Evolutionary conservation across 805 yeast species (phyloP).

Genomic region (Peterozyma xylosa): DNA sequence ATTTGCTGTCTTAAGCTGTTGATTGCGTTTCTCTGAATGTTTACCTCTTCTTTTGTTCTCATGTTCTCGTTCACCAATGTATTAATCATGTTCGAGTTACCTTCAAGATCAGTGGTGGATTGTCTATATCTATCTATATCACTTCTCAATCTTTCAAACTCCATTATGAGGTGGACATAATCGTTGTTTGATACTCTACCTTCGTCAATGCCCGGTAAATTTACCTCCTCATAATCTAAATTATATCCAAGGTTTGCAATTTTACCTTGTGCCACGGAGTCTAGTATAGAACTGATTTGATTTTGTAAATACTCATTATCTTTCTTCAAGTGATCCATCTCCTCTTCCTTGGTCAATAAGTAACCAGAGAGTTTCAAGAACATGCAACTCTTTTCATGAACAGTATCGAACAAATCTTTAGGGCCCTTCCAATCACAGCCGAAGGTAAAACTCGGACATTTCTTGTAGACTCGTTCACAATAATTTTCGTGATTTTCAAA

Average conservation of each 20-base stretch:
- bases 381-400: slow-evolving; percentile 21
- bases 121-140: slow-evolving; percentile 22
- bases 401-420: slow-evolving; percentile 17
- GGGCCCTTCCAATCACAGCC: slow-evolving; percentile 44
- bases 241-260: slow-evolving; percentile 42
- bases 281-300: slow-evolving; percentile 37
- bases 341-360: slow-evolving; percentile 18
- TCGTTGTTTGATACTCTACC: slow-evolving; percentile 16
- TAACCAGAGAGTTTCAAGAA: slow-evolving; percentile 19
- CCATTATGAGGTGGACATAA: slow-evolving; percentile 25
- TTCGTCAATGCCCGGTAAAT: slow-evolving; percentile 6
- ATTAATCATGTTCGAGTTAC: slow-evolving; percentile 15
- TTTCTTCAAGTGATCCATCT: slow-evolving; percentile 19
- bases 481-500: slow-evolving; percentile 31
- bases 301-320: slow-evolving; percentile 33
- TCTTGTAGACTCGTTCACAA: slow-evolving; percentile 31
- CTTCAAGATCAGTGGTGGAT: slow-evolving; percentile 4
- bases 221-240: slow-evolving; percentile 38
- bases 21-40: slow-evolving; percentile 33
- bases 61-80: slow-evolving; percentile 28
- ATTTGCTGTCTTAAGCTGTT: slow-evolving; percentile 42
- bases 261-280: slow-evolving; percentile 40
- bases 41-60: slow-evolving; percentile 38
- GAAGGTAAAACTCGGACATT: slow-evolving; percentile 38
- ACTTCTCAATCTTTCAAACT: slow-evolving; percentile 33